phyloP scores from a whole-genome alignment of 495 filamentous ascomycete genomes.

The Aspergillus avenaceus region DNA sequence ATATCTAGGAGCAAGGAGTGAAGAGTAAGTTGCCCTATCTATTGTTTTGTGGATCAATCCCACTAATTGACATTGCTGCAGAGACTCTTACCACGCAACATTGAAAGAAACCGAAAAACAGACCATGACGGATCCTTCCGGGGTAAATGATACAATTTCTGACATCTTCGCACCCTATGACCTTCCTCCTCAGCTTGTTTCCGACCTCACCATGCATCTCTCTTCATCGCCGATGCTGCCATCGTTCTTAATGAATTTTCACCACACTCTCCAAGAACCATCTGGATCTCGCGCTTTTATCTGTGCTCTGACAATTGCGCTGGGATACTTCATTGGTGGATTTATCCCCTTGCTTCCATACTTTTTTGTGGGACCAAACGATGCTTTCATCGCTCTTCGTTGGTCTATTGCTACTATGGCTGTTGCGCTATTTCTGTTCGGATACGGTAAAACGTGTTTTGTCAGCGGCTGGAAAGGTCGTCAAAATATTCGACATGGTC shows the following conservation, averaged over 20 bases:
- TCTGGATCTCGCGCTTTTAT: conserved; percentile 49
- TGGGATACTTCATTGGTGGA: conserved; percentile 72
- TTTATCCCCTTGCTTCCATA: conserved; percentile 72
- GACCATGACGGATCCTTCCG: conserved; percentile 32
- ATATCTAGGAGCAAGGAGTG: conserved; percentile 65
- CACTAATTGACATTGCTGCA: conserved; percentile 9
- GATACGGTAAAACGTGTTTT: conserved; percentile 65
- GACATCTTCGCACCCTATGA: conserved; percentile 54
- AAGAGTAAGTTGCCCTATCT: conserved; percentile 44
- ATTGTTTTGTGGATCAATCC: too few species aligned
- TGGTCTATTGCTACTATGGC: conserved; percentile 70
- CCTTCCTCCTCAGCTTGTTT: conserved; percentile 42
- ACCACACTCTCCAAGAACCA: conserved; percentile 49
- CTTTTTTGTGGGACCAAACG: conserved; percentile 56
- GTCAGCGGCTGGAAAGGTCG: conserved; percentile 34
- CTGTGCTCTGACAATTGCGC: conserved; percentile 61
- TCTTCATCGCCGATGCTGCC: conserved; percentile 43
- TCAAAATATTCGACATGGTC: conserved; percentile 35
- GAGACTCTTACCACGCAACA: conserved; percentile 51
- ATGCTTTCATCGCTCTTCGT: conserved; percentile 57
- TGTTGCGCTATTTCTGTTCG: conserved; percentile 67
- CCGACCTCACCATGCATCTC: conserved; percentile 45
- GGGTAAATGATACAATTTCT: conserved; percentile 35
- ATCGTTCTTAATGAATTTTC: conserved; percentile 55
- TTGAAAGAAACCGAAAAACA: conserved; percentile 41